These are phyloP conservation scores for Paramyrothecium roridum DNA, from an alignment of 2,329 filamentous ascomycete species.

Conservation along the genomic window DNA sequence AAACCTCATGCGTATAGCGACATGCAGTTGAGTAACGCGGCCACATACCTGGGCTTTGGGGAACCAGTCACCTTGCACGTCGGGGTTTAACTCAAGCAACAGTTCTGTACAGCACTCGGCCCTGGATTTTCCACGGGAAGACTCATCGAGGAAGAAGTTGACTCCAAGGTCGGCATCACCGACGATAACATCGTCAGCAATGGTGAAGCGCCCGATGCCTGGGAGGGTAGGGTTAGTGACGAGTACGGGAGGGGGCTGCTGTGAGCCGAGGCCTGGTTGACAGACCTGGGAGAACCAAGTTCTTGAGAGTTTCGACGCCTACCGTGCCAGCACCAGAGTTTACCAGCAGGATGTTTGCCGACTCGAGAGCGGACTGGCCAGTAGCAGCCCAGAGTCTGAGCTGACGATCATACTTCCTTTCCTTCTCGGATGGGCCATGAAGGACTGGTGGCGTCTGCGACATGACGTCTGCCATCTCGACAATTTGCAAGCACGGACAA, in stretches of 20 bases:
- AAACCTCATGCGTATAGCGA: no score
- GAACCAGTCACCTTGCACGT: conserved; percentile 75
- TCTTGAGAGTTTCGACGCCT: conserved; percentile 90
- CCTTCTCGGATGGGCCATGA: conserved; percentile 56
- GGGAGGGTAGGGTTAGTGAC: not conserved
- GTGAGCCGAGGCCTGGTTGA: not conserved
- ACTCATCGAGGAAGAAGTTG: conserved; percentile 92
- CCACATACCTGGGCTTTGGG: conserved; percentile 37
- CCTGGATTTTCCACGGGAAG: conserved; percentile 71
- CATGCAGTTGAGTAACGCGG: not conserved
- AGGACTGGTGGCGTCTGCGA: conserved; percentile 29
- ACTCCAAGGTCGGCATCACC: conserved; percentile 81
- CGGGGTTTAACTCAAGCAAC: conserved; percentile 85
- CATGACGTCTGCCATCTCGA: conserved; percentile 24
- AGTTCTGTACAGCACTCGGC: conserved; percentile 75
- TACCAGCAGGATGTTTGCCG: conserved; percentile 85
- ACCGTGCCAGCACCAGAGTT: conserved; percentile 86
- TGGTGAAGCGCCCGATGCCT: conserved; percentile 88
- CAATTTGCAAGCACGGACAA: not conserved
- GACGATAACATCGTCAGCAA: conserved; percentile 79
- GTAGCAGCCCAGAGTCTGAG: conserved; percentile 92
- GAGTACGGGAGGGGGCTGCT: not conserved
- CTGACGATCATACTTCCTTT: conserved; percentile 89
- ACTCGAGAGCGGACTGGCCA: conserved; percentile 86
- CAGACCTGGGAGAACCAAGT: conserved; percentile 83